Percentiles rank a stretch among this genome's conserved stretches.
Evolutionary conservation across 2,329 filamentous ascomycete species (phyloP).

Genomic region (Tolypocladium tropicale): DNA sequence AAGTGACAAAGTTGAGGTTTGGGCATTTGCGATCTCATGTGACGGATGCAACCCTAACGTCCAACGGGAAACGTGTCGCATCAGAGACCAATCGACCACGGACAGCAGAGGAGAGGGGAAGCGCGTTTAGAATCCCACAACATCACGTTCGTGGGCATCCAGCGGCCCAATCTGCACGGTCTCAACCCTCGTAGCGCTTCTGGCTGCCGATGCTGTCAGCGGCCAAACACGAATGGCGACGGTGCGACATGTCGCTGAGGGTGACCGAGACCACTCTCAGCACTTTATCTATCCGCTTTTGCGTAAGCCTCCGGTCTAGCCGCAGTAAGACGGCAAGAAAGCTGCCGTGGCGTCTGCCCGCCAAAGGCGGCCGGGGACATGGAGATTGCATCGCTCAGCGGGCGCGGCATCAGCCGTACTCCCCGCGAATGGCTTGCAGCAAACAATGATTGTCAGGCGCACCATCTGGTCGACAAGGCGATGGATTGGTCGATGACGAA

Average conservation of each 20-base stretch:
- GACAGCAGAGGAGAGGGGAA: neutral
- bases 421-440: conserved; percentile 1
- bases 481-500: neutral
- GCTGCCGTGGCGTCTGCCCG: neutral
- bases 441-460: neutral
- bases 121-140: neutral
- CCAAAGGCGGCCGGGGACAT: neutral
- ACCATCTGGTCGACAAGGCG: neutral
- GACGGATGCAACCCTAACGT: neutral
- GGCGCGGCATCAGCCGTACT: neutral
- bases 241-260: neutral
- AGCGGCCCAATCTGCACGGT: neutral
- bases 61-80: neutral
- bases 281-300: neutral
- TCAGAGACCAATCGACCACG: neutral
- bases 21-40: neutral
- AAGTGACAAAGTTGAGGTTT: neutral
- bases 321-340: neutral
- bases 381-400: neutral
- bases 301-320: neutral
- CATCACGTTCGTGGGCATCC: neutral
- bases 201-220: neutral
- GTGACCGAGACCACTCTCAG: neutral
- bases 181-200: neutral
- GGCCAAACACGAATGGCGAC: neutral